Base-by-base conservation (phyloP, 139 green algal species). In the Trebouxia sp. region DNA sequence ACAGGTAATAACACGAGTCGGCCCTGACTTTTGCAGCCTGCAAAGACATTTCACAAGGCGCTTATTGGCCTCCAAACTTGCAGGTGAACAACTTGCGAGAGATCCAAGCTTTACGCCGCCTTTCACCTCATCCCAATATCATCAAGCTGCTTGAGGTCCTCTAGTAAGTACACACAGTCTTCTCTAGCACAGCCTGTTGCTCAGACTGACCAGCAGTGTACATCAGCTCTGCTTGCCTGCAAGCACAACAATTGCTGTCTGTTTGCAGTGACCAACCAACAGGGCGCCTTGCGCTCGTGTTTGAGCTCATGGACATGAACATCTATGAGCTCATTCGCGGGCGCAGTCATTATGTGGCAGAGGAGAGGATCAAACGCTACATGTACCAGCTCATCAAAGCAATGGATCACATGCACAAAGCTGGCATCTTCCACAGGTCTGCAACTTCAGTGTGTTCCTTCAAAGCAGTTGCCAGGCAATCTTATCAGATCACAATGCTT, bases 321-420 rank as follows among this genome's bases (percentile, higher is more conserved):
- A 88, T 91, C 58, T 92, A 92, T 66, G 90, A 95, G 88, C 85
- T 97, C 55, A 96, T 97, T 15, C 85, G 92, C 7, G 93, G 93
- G 11, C 82, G 93, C 82, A 80, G 91, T 53, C 93, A 96, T 75
- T 96, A 96, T 77, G 86, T 97, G 14, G 90, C 90, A 39, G 93
- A 95, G 83, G 92, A 97, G 15, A 78, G 88, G 6, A 85, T 95
- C 10, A 88, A 90, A 80, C 89, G 86, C 53, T 95, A 94, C 85
- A 94, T 96, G 90, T 97, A 93, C 78, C 93, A 97, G 87, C 90
- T 97, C 20, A 92, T 97, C 82, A 94, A 95, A 75, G 48, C 88
- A 11, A 94, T 97, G 89, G 93, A 97, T 76, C 93, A 97, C 86
- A 95, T 97, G 93, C 93, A 97, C 80, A 82, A 89, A 26, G 94